Percentiles rank a stretch among this genome's conserved stretches.
Evolutionary conservation across 23 red algal species (phyloP).

Genomic region (Gracilaria caudata): DNA sequence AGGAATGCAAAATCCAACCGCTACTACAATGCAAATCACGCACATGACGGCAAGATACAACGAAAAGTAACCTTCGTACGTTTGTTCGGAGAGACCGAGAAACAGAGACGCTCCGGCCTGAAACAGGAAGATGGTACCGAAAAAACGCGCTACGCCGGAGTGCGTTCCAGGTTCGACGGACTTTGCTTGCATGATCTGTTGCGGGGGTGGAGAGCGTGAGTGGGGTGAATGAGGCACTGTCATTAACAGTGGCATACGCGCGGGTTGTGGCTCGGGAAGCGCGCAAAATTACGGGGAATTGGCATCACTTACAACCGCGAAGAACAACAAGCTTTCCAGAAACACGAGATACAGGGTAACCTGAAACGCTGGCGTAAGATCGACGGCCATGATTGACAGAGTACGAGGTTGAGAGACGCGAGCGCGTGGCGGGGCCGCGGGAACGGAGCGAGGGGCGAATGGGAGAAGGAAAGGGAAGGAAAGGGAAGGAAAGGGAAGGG

Average conservation of each 20-base stretch:
- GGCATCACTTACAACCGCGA: constrained; percentile 70
- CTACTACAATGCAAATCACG: constrained; percentile 37
- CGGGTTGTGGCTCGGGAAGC: background rate
- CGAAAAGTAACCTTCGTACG: constrained; percentile 36
- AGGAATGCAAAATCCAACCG: constrained; percentile 55
- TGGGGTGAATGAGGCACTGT: background rate
- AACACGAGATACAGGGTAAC: constrained; percentile 55
- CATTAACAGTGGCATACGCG: background rate
- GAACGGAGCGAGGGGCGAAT: background rate
- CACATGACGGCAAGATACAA: constrained; percentile 45
- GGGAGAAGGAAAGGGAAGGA: background rate
- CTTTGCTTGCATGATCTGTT: constrained; percentile 81
- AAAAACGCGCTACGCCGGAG: constrained; percentile 71
- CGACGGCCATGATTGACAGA: constrained; percentile 74
- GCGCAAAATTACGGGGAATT: background rate
- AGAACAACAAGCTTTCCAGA: constrained; percentile 79
- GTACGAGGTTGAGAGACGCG: background rate
- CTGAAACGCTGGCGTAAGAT: constrained; percentile 61
- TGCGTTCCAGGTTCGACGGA: constrained; percentile 85
- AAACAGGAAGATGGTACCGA: constrained; percentile 82
- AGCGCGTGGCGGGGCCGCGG: background rate
- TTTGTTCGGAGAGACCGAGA: constrained; percentile 44
- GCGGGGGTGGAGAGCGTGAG: background rate
- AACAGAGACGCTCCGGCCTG: constrained; percentile 59
- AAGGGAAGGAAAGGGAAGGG: background rate